Percentiles rank a stretch among this genome's conserved stretches.
Evolutionary conservation across 768 basidiomycete species (phyloP).

Genomic region (Phaffia tasmanica): DNA sequence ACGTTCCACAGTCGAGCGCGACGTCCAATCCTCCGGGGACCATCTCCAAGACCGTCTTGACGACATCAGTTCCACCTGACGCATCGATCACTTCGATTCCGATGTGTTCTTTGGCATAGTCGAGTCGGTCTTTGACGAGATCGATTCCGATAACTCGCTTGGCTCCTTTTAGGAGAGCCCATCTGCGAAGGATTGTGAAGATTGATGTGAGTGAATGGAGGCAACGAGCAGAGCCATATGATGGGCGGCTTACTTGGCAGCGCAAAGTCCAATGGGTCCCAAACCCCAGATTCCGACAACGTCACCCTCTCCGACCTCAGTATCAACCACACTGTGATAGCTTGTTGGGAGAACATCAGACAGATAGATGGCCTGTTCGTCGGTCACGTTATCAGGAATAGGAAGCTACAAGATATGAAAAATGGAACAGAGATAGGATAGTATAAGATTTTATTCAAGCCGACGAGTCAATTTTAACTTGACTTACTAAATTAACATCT

Average conservation of each 20-base stretch:
- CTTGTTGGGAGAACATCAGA: conserved; percentile 53
- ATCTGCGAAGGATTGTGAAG: conserved; percentile 49
- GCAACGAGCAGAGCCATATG: not conserved
- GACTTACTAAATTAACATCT: conserved; percentile 49
- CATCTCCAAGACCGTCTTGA: conserved; percentile 50
- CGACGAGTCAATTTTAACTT: too few species aligned
- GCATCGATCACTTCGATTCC: conserved; percentile 52
- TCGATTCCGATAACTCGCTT: conserved; percentile 63
- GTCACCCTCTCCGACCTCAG: conserved; percentile 60
- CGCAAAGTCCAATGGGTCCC: conserved; percentile 24
- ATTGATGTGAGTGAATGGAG: conserved; percentile 41
- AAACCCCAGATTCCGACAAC: conserved; percentile 56
- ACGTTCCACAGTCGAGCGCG: conserved; percentile 39
- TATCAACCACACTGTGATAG: conserved; percentile 63
- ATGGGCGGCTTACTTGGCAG: conserved; percentile 3
- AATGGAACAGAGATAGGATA: not conserved
- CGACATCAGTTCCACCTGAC: conserved; percentile 44
- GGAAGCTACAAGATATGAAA: conserved; percentile 39
- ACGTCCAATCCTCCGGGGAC: conserved; percentile 51
- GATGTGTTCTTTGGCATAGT: conserved; percentile 43
- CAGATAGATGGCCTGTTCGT: conserved; percentile 47
- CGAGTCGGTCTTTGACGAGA: conserved; percentile 46
- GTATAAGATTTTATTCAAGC: not conserved
- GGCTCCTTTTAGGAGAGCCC: conserved; percentile 58
- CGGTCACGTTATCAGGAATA: conserved; percentile 53